Conservation (phyloP, 176 grass and related monocot genomes). For the Zizania latifolia region DNA sequence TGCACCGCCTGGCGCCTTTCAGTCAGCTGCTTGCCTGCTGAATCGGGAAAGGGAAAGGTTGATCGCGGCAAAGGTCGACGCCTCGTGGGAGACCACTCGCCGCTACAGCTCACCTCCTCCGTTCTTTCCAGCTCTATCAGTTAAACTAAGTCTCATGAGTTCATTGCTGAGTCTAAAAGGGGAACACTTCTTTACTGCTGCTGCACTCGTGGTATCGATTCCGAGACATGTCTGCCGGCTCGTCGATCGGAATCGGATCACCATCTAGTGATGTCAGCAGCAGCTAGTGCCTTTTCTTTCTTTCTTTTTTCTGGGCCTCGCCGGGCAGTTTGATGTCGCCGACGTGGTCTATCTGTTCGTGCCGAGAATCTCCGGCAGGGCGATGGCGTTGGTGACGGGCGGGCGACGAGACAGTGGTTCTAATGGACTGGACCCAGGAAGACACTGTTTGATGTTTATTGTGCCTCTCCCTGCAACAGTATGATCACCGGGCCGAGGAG, state of each 20-base stretch:
- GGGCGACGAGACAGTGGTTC: background rate
- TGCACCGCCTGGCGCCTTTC: background rate
- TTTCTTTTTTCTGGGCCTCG: background rate
- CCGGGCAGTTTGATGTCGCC: no score
- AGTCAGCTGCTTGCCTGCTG: background rate
- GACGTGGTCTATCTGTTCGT: slow-evolving; percentile 29
- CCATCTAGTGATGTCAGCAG: no score
- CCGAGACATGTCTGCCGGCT: background rate
- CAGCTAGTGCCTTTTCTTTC: no score
- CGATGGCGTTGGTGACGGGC: background rate
- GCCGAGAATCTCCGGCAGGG: slow-evolving; percentile 22
- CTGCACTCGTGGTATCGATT: slow-evolving; percentile 42
- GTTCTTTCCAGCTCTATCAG: slow-evolving; percentile 18
- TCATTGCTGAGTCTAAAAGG: no score
- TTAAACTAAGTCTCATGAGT: slow-evolving; percentile 14
- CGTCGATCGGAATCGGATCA: background rate
- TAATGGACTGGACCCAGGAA: background rate
- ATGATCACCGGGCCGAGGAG: background rate
- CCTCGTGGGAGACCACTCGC: slow-evolving; percentile 11
- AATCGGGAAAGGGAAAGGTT: slow-evolving; percentile 21
- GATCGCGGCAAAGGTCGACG: slow-evolving; percentile 6
- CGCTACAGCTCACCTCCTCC: background rate
- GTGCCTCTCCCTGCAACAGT: background rate
- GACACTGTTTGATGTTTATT: background rate
- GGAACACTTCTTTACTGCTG: no score